Evolutionary conservation across 208 protist genomes (phyloP).

Genomic region (Vickermania ingenoplastis): DNA sequence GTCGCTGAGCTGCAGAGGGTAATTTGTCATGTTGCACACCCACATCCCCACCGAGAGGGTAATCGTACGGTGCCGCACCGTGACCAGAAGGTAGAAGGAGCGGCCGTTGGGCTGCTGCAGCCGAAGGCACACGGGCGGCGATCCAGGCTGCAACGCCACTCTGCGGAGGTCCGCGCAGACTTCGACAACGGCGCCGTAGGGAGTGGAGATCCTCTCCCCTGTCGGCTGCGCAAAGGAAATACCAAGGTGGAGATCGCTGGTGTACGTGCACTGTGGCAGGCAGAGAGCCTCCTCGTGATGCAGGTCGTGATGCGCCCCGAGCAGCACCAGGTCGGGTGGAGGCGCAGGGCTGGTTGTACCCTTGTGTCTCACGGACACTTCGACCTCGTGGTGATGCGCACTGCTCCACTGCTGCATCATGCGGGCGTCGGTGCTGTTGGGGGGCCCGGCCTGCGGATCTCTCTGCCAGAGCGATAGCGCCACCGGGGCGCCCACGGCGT

Average conservation of each 20-base stretch:
- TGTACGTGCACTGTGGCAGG: constrained; percentile 9
- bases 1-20: constrained; percentile 59
- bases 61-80: constrained; percentile 52
- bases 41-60: constrained; percentile 64
- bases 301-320: constrained; percentile 41
- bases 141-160: constrained; percentile 18
- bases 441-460: constrained; percentile 31
- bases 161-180: background rate
- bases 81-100: constrained; percentile 56
- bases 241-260: background rate
- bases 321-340: constrained; percentile 21
- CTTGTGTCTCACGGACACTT: too few relatives aligned
- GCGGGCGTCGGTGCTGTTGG: constrained; percentile 19
- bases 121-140: constrained; percentile 30
- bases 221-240: constrained; percentile 28
- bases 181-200: background rate
- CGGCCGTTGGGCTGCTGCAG: constrained; percentile 40
- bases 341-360: background rate
- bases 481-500: constrained; percentile 63
- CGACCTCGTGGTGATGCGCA: background rate
- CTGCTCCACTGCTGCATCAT: background rate
- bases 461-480: constrained; percentile 45
- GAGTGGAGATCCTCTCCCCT: constrained; percentile 35
- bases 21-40: constrained; percentile 75
- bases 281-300: constrained; percentile 39